Base-by-base conservation (phyloP, 1,139 yeast genomes). In the Taphrina deformans region DNA sequence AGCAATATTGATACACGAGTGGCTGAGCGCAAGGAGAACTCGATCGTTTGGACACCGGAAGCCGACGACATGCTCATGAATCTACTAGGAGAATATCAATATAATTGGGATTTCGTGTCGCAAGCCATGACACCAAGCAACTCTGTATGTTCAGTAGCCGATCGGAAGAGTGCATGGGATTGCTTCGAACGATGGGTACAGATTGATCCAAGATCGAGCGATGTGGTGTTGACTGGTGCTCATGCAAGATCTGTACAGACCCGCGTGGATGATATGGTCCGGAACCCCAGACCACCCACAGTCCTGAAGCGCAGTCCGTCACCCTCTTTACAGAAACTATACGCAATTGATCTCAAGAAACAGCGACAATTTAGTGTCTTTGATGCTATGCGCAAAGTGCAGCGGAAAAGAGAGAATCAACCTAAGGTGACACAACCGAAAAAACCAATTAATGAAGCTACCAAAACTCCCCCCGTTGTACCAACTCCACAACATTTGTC, bases 91-190 rank as follows among this genome's bases (percentile, higher is more conserved):
- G 93, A 92, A 69, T 92, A 86, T 74, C 85, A 90, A 12, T 91
- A 89, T 77, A 93, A 93, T 73, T 93, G 99, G 99, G 93, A 87
- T 67, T 82, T 92, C 59, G 89, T 93, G 16, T 85, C 97, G 0
- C 89, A 92, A 23, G 89, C 88, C 73, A 79, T 93, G 81, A 79
- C 87, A 0, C 82, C 85, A 7, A 1, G 80, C 80, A 63, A 84
- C 91, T 1, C 83, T 89, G 0, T 80, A 81, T 84, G 86, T 50
- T 88, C 98, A 0, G 91, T 89, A 70, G 89, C 91, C 66, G 98
- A 93, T 75, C 82, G 98, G 71, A 82, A 99, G 72, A 93, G 98
- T 0, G 96, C 99, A 0, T 93, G 99, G 99, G 98, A 92, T 74
- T 93, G 98, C 74, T 93, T 93, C 78, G 99, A 93, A 75, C 80